Evolutionary conservation across 441 rosid genomes (phyloP).

Genomic region (Corymbia calophylla): DNA sequence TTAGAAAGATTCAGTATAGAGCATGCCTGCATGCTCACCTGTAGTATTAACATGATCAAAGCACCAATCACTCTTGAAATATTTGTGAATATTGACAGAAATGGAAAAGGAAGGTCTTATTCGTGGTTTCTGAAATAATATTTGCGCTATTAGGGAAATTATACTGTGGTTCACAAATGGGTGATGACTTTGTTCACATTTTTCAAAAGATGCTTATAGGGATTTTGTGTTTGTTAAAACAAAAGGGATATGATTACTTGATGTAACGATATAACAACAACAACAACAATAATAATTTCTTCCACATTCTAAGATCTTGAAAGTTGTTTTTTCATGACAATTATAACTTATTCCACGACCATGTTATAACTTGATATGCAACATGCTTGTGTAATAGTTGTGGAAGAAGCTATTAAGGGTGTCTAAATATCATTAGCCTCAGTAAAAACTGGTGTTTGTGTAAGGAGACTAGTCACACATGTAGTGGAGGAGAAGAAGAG

Average conservation of each 20-base stretch:
- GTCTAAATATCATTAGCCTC: neutral
- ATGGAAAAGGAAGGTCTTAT: neutral
- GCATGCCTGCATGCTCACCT: neutral
- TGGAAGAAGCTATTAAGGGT: neutral
- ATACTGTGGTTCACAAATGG: neutral
- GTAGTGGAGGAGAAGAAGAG: neutral
- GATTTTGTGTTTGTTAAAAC: neutral
- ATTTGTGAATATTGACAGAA: neutral
- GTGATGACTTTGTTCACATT: neutral
- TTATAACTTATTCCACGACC: too few species aligned
- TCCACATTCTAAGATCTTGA: neutral
- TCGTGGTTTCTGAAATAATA: neutral
- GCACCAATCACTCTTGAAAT: neutral
- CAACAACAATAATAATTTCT: too few species aligned
- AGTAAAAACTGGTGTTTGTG: neutral
- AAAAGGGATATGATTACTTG: neutral
- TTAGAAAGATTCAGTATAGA: neutral
- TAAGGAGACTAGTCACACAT: neutral
- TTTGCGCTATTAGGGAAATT: neutral
- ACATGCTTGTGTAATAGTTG: neutral
- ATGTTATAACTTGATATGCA: too few species aligned
- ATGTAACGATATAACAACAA: neutral
- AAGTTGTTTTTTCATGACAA: too few species aligned
- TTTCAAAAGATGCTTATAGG: neutral
- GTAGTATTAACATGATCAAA: neutral